These are phyloP conservation scores for Dioszegia crocea DNA, from an alignment of 768 basidiomycete species.

Conservation along the genomic window DNA sequence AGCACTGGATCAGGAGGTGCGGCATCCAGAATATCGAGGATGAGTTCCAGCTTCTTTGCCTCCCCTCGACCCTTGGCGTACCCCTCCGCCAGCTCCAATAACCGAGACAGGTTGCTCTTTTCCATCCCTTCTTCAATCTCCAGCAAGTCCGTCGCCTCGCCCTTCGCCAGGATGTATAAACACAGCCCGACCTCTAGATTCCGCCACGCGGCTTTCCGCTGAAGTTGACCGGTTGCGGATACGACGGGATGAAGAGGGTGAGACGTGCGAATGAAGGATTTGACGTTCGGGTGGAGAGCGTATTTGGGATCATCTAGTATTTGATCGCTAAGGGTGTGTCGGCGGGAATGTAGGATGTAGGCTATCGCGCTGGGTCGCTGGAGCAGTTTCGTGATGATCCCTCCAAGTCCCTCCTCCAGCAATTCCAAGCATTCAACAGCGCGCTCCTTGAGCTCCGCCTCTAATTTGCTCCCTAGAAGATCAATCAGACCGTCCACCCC, in stretches of 20 bases:
- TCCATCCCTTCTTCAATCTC: conserved; percentile 7
- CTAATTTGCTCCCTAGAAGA: not conserved
- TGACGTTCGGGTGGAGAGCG: conserved; percentile 18
- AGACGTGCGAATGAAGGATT: conserved; percentile 5
- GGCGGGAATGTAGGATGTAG: not conserved
- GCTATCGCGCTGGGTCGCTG: not conserved
- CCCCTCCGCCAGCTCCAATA: conserved; percentile 13
- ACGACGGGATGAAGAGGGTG: conserved; percentile 17
- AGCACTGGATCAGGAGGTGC: not conserved
- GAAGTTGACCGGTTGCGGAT: not conserved
- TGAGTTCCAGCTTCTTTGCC: conserved; percentile 5
- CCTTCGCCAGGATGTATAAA: conserved; percentile 5
- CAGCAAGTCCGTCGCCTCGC: conserved; percentile 10
- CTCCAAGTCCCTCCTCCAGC: not conserved
- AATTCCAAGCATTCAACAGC: conserved; percentile 21
- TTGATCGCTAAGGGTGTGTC: not conserved
- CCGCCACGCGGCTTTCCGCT: conserved; percentile 16
- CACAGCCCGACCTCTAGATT: conserved; percentile 15
- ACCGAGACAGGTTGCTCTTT: conserved; percentile 16
- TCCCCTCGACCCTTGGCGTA: conserved; percentile 1
- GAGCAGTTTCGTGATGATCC: not conserved
- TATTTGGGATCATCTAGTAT: conserved; percentile 10
- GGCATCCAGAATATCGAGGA: conserved; percentile 22
- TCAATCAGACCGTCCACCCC: conserved; percentile 11
- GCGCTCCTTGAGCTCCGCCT: not conserved